Evolutionary conservation across 2,329 filamentous ascomycete genomes (phyloP).

Genomic region (Huntiella savannae): DNA sequence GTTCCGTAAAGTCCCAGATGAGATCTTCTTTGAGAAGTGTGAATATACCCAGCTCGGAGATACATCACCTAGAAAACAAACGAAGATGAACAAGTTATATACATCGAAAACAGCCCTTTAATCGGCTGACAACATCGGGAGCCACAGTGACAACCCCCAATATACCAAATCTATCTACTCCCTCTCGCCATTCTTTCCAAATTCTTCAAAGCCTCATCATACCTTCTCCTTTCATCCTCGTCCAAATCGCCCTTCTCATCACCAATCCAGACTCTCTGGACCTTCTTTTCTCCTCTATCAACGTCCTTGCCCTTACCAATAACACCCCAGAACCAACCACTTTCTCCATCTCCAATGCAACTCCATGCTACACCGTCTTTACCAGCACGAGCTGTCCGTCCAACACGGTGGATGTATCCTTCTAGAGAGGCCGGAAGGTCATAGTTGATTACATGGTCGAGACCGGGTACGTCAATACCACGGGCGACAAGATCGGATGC

Average conservation of each 20-base stretch:
- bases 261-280: slow-evolving; percentile 26
- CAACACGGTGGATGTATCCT: slow-evolving; percentile 80
- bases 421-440: slow-evolving; percentile 67
- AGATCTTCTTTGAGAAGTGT: too few species aligned
- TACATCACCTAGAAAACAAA: neutral
- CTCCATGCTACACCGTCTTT: slow-evolving; percentile 67
- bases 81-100: neutral
- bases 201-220: slow-evolving; percentile 38
- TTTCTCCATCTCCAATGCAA: slow-evolving; percentile 63
- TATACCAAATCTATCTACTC: neutral
- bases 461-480: slow-evolving; percentile 62
- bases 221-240: slow-evolving; percentile 27
- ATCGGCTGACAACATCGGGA: neutral
- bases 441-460: slow-evolving; percentile 84
- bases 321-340: slow-evolving; percentile 79
- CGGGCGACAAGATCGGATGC: slow-evolving; percentile 87
- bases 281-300: slow-evolving; percentile 21
- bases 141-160: neutral
- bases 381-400: slow-evolving; percentile 72
- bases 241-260: slow-evolving; percentile 22
- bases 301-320: slow-evolving; percentile 43
- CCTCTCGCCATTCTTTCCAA: slow-evolving; percentile 39
- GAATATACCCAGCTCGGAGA: too few species aligned
- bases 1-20: too few species aligned
- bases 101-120: neutral